Evolutionary conservation across 2,329 filamentous ascomycete species (phyloP), one percentile per base, ranked within the genome.

Genomic region (Sporothrix euskadiensis): DNA sequence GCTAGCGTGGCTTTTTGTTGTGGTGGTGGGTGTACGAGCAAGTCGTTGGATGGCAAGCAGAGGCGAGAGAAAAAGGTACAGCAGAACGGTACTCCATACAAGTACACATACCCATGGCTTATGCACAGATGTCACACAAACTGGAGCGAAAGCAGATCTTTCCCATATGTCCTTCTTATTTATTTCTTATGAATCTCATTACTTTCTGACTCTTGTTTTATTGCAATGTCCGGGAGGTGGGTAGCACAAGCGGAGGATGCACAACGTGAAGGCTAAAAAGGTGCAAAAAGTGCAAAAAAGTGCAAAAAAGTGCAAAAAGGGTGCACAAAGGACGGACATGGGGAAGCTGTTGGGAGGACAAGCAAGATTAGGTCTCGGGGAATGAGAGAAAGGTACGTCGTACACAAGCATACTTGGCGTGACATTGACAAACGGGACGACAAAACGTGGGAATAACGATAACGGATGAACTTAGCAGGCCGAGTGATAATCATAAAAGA

Each of bases 201-300:
- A 49, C 12, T 49, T 49, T 30, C 52, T 14, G 52, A 14, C n/a
- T 16, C 19, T n/a, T 44, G 32, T 47, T 49, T 68, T 68, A 32
- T 68, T 68, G 47, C 66, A 41, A 69, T 69, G 66, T 56, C 66
- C 66, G 66, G 66, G 19, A 69, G 30, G 66, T 52, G 30, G 47
- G 66, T 69, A 54, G 66, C 66, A 69, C 66, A 52, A 49, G 32
- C 65, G 30, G 66, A 57, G n/a, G 10, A 57, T 41, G 66, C 32
- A 56, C 66, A 26, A 12, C 66, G n/a, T 41, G 61, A 47, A 26
- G 26, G 52, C 22, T 7, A 9, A 22, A 22, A 26, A 26, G 30
- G 26, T 26, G 22, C 22, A 26, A 9, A 22, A 22, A 54, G 9
- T n/a, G n/a, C n/a, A n/a, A n/a, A n/a, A n/a, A n/a, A n/a, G n/a